Base-by-base conservation (phyloP, 2,329 filamentous ascomycete species). In the Tolypocladium album region DNA sequence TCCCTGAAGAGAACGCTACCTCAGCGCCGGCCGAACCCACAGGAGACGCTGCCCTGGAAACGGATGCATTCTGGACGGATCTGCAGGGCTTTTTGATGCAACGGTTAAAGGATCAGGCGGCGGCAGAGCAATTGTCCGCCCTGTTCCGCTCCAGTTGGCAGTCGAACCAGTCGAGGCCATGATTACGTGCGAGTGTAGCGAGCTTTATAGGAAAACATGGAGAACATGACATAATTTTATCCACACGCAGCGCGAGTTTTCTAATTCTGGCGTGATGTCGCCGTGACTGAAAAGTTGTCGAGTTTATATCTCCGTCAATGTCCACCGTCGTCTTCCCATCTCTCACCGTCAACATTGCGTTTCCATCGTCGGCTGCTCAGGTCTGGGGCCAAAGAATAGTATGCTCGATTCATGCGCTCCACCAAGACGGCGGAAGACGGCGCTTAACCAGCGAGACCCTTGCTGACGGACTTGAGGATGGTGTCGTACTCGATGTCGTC, bases 1-100 rank as follows among this genome's bases (percentile, higher is more conserved):
- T 74, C 59, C 75, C 75, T 39, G 76, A 75, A 61, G 71, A 74
- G 64, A 63, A 67, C n/a, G 68, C 60, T 56, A 77, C 71, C 40
- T 57, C 63, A 20, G 64, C 65, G 4, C 62, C 66, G 17, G 61
- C 59, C 4, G 59, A 62, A 55, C 60, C 68, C 9, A 64, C 78
- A n/a, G 85, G 82, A 65, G 82, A 82, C 40, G 82, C 83, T 36
- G 81, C 88, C 24, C 70, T 96, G 64, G 76, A 83, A 68, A 88
- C 84, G 15, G 83, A 88, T 8, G 86, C 82, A 59, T 99, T 99
- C 70, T 99, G 94, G 94, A 76, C 75, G 11, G 94, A 97, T 76
- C 74, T 99, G 64, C 85, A 86, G 69, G 88, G 83, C 0, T 97
- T 93, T 73, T 71, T 99, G 71, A 76, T 85, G 69, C 89, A 92